Base-by-base conservation (phyloP, 2,329 filamentous ascomycete species). In the Xylariales sp. region DNA sequence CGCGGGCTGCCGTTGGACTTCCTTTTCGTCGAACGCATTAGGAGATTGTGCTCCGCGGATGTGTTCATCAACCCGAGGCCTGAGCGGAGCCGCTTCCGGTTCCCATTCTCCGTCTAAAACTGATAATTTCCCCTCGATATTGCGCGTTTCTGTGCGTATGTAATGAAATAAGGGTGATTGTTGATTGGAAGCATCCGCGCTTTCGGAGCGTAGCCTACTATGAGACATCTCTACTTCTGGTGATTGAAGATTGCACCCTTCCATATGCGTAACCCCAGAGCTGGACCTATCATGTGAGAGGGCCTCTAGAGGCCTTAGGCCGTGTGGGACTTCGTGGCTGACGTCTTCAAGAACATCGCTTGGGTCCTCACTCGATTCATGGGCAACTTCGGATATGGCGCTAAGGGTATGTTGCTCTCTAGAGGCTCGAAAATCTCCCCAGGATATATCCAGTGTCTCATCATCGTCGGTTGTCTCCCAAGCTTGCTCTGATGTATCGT, bases 391-490 rank as follows among this genome's bases (percentile, higher is more conserved):
- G 7, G 54, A 39, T 41, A 49, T 41, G 2, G 23, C n/a, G 46
- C 46, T 41, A 1, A 34, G 39, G 3, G 53, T 14, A 41, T 45
- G 32, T 45, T 65, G 43, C 30, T 55, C 46, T 23, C 30, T 34
- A 23, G 32, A 10, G 23, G 46, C 12, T 48, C 65, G 56, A n/a
- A 32, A 36, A 23, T 55, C 23, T 28, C 32, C 43, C 18, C 12
- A 48, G 16, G 50, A 49, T 32, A 5, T n/a, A 14, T 64, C 55
- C n/a, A 53, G 39, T 41, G 49, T 45, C 54, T 59, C 64, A 36
- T 63, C 60, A 9, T 63, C 61, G 30, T 63, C 61, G n/a, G 61
- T 57, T 18, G 61, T 56, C 30, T 60, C 55, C 55, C 62, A 58
- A 45, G 10, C 46, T 58, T 64, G 62, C 14, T 64, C 62, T 23